phyloP scores from a whole-genome alignment of 1,284 basidiomycete genomes.

The Sporisorium iseilematis-ciliati region DNA sequence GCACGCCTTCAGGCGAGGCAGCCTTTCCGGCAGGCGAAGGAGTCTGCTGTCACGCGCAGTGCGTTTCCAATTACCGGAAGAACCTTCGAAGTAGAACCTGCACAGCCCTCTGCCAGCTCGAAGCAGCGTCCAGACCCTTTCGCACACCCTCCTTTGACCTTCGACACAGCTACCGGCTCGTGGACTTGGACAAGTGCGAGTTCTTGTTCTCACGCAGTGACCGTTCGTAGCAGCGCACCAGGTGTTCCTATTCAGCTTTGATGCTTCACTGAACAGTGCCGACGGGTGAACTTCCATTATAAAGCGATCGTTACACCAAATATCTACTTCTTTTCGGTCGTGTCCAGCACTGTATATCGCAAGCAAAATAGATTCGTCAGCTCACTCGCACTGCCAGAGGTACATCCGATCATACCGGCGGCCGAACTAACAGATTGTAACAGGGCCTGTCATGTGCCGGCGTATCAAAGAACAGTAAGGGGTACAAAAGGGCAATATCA shows the following conservation, averaged over 20 bases:
- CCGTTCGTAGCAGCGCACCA: constrained; percentile 3
- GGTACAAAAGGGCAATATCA: too few species aligned
- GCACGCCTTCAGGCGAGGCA: neutral
- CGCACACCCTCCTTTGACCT: neutral
- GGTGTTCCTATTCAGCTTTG: constrained; percentile 15
- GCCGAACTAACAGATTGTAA: constrained; percentile 52
- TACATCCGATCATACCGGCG: too few species aligned
- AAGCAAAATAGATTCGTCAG: constrained; percentile 4
- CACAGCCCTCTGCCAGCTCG: neutral
- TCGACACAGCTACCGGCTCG: neutral
- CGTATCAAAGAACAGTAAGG: too few species aligned
- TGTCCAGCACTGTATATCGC: constrained; percentile 47
- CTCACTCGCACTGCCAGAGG: neutral
- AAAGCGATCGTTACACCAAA: neutral
- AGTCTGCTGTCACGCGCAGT: neutral
- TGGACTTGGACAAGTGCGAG: constrained; percentile 7
- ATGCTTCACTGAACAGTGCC: neutral
- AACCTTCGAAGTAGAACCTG: neutral
- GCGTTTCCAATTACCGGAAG: neutral
- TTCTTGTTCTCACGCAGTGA: constrained; percentile 10
- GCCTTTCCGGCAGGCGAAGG: neutral
- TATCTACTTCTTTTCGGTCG: constrained; percentile 56
- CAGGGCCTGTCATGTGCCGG: constrained; percentile 26
- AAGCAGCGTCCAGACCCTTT: neutral
- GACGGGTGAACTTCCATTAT: neutral